phyloP scores from a whole-genome alignment of 176 grass and related monocot species.

The Lolium rigidum region DNA sequence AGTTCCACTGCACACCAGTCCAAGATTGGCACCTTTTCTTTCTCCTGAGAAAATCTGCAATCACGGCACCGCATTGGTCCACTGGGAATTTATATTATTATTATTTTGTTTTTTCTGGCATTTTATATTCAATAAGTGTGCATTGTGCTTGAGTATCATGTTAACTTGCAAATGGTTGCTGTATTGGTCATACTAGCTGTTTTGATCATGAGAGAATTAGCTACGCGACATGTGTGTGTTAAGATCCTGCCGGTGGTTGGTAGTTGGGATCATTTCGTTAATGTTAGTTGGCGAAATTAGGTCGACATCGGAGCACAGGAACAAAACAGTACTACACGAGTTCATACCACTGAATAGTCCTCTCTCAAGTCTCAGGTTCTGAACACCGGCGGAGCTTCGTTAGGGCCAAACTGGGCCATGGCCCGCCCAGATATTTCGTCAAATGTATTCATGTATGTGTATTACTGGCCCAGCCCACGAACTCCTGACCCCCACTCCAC shows the following conservation, averaged over 20 bases:
- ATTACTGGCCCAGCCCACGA: too few species aligned
- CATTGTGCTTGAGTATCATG: not conserved
- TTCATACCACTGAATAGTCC: not conserved
- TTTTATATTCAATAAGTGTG: not conserved
- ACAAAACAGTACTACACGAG: not conserved
- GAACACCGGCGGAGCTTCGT: too few species aligned
- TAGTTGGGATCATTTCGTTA: conserved; percentile 35
- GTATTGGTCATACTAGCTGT: conserved; percentile 5
- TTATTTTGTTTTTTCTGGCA: not conserved
- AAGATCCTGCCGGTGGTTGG: conserved; percentile 22
- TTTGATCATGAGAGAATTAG: conserved; percentile 37
- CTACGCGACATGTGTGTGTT: not conserved
- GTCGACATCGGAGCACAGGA: conserved; percentile 3
- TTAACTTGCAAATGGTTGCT: not conserved
- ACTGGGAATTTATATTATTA: not conserved
- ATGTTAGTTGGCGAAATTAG: conserved; percentile 24
- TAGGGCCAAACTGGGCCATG: too few species aligned
- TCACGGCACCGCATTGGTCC: not conserved
- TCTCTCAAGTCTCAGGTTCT: too few species aligned
- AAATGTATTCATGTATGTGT: too few species aligned
- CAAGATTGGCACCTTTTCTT: not conserved
- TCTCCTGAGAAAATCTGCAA: not conserved
- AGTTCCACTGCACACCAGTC: not conserved
- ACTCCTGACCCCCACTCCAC: too few species aligned
- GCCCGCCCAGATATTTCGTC: too few species aligned